A percentile compares a stretch with the other conserved stretches of the same genome.
These are phyloP conservation scores for Pneumocystis carinii DNA, from an alignment of 1,139 yeast genomes.

Conservation along the genomic window DNA sequence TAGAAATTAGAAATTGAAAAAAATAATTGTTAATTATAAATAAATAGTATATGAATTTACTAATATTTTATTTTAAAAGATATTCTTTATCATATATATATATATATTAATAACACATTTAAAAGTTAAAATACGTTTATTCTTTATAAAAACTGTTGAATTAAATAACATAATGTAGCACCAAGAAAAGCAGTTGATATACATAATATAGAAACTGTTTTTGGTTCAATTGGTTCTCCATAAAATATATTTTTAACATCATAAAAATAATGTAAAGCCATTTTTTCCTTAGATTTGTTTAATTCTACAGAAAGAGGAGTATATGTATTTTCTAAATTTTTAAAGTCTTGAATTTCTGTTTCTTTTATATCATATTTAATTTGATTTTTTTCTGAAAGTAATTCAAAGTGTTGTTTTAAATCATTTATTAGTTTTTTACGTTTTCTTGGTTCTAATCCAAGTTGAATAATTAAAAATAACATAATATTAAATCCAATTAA, in stretches of 20 bases:
- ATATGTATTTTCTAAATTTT: neutral
- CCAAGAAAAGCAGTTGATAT: neutral
- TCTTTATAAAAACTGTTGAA: neutral
- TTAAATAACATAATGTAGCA: neutral
- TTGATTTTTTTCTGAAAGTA: conserved; percentile 30
- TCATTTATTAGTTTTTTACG: conserved; percentile 62
- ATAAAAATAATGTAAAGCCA: neutral
- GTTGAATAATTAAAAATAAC: conserved; percentile 64
- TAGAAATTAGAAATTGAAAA: neutral
- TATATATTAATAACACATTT: neutral
- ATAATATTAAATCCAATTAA: conserved; percentile 77
- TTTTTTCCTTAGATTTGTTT: neutral
- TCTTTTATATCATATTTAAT: too few relatives aligned
- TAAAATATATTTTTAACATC: neutral
- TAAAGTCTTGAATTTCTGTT: neutral
- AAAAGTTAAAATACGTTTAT: neutral
- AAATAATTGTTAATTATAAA: neutral
- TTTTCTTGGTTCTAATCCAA: conserved; percentile 91
- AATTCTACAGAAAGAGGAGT: neutral
- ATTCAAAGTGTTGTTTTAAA: conserved; percentile 65
- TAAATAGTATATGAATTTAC: neutral
- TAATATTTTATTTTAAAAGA: neutral
- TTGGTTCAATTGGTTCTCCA: neutral
- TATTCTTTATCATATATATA: neutral
- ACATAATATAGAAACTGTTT: neutral